These are phyloP conservation scores for Inosperma sp. DNA, from an alignment of 768 basidiomycete species.

Conservation along the genomic window DNA sequence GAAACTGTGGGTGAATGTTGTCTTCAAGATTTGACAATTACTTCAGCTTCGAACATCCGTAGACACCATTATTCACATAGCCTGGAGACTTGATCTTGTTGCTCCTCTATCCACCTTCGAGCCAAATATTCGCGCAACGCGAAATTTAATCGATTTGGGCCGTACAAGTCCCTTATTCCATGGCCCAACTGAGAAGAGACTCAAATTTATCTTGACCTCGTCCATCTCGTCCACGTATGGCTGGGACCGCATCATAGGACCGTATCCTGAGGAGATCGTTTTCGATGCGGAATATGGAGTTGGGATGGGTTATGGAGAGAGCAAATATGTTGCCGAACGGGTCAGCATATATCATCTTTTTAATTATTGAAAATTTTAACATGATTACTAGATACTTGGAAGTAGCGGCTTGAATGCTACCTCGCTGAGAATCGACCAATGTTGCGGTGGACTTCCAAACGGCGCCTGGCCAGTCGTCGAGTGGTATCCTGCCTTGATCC, in stretches of 20 bases:
- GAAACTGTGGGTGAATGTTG: constrained; percentile 23
- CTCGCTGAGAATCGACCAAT: constrained; percentile 35
- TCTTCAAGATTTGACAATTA: neutral
- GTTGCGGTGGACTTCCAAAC: constrained; percentile 30
- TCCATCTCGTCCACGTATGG: constrained; percentile 27
- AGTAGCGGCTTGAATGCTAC: constrained; percentile 27
- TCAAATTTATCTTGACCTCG: constrained; percentile 39
- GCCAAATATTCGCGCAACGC: constrained; percentile 36
- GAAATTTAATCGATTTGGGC: constrained; percentile 38
- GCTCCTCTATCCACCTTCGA: constrained; percentile 40
- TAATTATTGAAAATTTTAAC: neutral
- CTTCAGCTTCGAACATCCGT: constrained; percentile 10
- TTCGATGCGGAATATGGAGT: constrained; percentile 22
- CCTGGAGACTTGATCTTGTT: constrained; percentile 49
- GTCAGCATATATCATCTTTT: constrained; percentile 18
- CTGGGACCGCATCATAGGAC: constrained; percentile 26
- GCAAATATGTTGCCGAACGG: constrained; percentile 33
- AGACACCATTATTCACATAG: constrained; percentile 40
- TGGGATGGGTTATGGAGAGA: constrained; percentile 30
- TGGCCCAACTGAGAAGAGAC: no score
- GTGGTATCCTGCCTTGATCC: constrained; percentile 37
- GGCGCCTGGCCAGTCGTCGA: constrained; percentile 39
- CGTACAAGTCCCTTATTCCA: constrained; percentile 30
- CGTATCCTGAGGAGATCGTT: constrained; percentile 33
- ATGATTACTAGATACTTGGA: constrained; percentile 23